phyloP scores from a whole-genome alignment of 1,139 yeast species.

The Pichia norvegensis region DNA sequence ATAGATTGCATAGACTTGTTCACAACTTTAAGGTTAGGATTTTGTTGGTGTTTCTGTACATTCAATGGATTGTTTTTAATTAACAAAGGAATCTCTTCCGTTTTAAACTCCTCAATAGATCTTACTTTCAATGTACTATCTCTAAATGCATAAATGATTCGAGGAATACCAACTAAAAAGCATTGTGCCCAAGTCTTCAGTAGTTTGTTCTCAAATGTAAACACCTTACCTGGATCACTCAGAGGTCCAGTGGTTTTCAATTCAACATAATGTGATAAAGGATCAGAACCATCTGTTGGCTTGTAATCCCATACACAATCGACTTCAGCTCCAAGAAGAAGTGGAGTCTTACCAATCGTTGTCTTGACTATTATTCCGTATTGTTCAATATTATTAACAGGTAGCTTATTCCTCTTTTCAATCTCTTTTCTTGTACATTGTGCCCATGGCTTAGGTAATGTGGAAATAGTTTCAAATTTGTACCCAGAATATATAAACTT shows the following conservation, averaged over 20 bases:
- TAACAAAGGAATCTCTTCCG: conserved; percentile 68
- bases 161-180: conserved; percentile 74
- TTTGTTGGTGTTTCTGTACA: conserved; percentile 23
- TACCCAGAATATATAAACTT: conserved; percentile 62
- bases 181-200: conserved; percentile 90
- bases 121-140: conserved; percentile 59
- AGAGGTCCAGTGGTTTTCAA: conserved; percentile 65
- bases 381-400: conserved; percentile 62
- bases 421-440: conserved; percentile 55
- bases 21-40: conserved; percentile 15
- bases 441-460: conserved; percentile 72
- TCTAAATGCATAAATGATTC: conserved; percentile 77
- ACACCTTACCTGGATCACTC: conserved; percentile 43
- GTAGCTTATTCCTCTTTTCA: conserved; percentile 51
- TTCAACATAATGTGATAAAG: conserved; percentile 73
- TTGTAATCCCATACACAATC: conserved; percentile 82
- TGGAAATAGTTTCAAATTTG: conserved; percentile 75
- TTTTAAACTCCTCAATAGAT: conserved; percentile 64
- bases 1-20: conserved; percentile 69
- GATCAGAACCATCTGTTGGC: conserved; percentile 43
- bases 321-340: conserved; percentile 81
- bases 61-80: conserved; percentile 38
- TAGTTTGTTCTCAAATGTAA: conserved; percentile 62
- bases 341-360: conserved; percentile 66
- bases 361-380: conserved; percentile 72